Percentiles rank a stretch among this genome's conserved stretches.
Evolutionary conservation across 2,329 filamentous ascomycete genomes (phyloP).

Genomic region (Exophiala oligosperma): DNA sequence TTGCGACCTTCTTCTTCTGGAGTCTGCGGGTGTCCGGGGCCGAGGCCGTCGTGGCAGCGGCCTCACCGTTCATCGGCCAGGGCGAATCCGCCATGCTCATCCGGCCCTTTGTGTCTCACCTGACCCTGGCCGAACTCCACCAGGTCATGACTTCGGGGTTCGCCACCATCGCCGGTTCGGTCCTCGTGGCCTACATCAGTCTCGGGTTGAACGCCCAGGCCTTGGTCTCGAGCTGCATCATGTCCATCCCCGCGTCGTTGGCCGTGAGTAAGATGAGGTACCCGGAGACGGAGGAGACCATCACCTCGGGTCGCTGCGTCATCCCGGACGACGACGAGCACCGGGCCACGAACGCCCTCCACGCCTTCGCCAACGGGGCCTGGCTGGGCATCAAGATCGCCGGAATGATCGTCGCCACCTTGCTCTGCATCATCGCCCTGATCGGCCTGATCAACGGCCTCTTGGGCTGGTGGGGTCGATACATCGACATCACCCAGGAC

Average conservation of each 20-base stretch:
- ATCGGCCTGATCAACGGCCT: constrained; percentile 74
- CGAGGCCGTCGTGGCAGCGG: constrained; percentile 89
- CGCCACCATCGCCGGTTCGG: constrained; percentile 86
- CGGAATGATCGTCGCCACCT: constrained; percentile 74
- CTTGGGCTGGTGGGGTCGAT: constrained; percentile 80
- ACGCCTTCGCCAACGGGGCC: constrained; percentile 81
- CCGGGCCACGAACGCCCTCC: constrained; percentile 74
- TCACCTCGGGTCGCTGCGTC: constrained; percentile 78
- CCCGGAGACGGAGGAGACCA: constrained; percentile 81
- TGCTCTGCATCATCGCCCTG: constrained; percentile 81
- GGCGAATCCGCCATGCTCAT: constrained; percentile 94
- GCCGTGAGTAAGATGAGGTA: constrained; percentile 88
- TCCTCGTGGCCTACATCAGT: constrained; percentile 80
- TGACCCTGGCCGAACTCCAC: constrained; percentile 85
- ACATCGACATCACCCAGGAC: constrained; percentile 64
- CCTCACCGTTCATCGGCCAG: constrained; percentile 91
- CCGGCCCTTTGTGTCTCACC: constrained; percentile 78
- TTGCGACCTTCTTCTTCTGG: constrained; percentile 91
- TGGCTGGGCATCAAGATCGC: constrained; percentile 87
- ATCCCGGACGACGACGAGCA: constrained; percentile 78
- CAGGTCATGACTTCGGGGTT: constrained; percentile 93
- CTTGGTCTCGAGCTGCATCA: constrained; percentile 87
- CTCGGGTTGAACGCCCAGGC: constrained; percentile 83
- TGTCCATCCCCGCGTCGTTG: constrained; percentile 90
- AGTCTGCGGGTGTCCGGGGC: constrained; percentile 81